These are phyloP conservation scores for Trichoderma sp. DNA, from an alignment of 2,329 filamentous ascomycete species.

Conservation along the genomic window DNA sequence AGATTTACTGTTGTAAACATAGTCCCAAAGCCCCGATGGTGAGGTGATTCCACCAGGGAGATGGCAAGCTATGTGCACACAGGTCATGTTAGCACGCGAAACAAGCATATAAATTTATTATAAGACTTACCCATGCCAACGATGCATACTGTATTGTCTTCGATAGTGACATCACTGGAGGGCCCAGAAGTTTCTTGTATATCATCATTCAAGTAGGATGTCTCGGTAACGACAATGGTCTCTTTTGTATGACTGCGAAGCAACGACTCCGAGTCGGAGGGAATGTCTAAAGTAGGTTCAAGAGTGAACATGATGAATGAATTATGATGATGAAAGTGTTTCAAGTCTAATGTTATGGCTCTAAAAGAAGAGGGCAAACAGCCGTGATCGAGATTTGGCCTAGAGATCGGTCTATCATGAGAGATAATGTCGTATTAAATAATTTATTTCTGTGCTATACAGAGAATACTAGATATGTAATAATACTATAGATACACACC, in stretches of 20 bases:
- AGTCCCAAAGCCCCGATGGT: conserved; percentile 28
- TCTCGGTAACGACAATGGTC: conserved; percentile 2
- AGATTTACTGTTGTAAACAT: conserved; percentile 30
- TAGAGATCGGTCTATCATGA: background rate
- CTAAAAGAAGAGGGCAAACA: background rate
- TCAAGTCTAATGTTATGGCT: background rate
- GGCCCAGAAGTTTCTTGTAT: conserved; percentile 8
- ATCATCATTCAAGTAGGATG: conserved; percentile 1
- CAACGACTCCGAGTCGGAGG: conserved; percentile 10
- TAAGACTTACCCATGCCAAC: conserved; percentile 1
- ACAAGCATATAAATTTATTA: background rate
- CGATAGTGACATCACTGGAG: background rate
- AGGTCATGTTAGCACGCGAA: background rate
- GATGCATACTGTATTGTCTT: conserved; percentile 14
- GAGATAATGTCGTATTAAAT: conserved; percentile 1
- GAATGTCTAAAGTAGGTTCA: background rate
- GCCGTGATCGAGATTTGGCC: background rate
- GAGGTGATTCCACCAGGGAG: conserved; percentile 16
- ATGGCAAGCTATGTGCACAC: background rate
- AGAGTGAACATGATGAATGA: conserved; percentile 7
- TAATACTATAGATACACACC: background rate
- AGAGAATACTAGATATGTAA: background rate
- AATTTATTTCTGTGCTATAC: background rate
- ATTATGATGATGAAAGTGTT: background rate
- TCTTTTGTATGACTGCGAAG: background rate